A percentile compares a stretch with the other conserved stretches of the same genome.
These are phyloP conservation scores for Hypoxylon sp. DNA, from an alignment of 2,329 filamentous ascomycete genomes.

Conservation along the genomic window DNA sequence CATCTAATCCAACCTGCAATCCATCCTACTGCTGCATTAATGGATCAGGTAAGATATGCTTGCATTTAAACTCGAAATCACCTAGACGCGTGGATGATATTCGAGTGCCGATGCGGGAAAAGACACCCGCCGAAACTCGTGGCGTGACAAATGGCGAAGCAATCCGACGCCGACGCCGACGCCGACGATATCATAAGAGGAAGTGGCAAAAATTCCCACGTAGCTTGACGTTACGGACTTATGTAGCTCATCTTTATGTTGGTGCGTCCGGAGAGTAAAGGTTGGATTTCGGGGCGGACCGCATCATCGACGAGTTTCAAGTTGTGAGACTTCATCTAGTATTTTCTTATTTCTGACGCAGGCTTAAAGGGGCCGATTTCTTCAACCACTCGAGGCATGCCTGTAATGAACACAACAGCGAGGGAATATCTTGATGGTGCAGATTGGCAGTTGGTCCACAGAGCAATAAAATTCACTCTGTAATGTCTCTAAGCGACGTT, in stretches of 20 bases:
- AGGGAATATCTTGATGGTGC: constrained; percentile 11
- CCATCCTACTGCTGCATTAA: background rate
- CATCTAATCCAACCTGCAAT: background rate
- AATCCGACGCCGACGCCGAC: background rate
- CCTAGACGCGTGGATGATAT: background rate
- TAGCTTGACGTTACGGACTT: background rate
- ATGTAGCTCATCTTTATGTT: background rate
- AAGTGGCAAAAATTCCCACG: constrained; percentile 10
- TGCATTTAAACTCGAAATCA: background rate
- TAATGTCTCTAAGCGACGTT: background rate
- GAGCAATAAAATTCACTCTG: constrained; percentile 4
- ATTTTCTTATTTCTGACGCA: background rate
- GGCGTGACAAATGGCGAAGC: background rate
- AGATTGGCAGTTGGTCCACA: background rate
- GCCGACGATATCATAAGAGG: constrained; percentile 18
- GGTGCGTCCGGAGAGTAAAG: constrained; percentile 4
- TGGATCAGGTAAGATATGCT: background rate
- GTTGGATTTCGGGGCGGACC: constrained; percentile 1
- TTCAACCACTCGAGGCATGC: background rate
- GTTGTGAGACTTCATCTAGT: background rate
- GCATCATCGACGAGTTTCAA: background rate
- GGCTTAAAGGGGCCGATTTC: background rate
- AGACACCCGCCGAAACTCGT: background rate
- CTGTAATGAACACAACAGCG: constrained; percentile 3
- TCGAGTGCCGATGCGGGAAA: background rate